Conservation (phyloP, 352 stramenopile genomes). For the Globisporangium nunn region DNA sequence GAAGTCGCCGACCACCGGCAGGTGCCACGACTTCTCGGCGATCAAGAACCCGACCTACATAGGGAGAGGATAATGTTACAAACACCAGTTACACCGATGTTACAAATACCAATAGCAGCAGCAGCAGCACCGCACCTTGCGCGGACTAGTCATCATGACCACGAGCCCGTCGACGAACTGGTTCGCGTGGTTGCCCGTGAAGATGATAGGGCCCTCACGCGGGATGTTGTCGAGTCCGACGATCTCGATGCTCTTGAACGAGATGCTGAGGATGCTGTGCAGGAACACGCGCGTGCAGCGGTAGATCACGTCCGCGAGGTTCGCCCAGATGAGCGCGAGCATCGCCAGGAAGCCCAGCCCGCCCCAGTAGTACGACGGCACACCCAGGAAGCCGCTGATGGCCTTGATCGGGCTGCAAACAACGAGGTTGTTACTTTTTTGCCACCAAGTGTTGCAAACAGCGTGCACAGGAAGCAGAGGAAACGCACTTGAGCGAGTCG, state of each 20-base stretch:
- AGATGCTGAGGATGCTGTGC: slow-evolving; percentile 96
- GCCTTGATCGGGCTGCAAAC: slow-evolving; percentile 66
- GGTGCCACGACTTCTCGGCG: slow-evolving; percentile 94
- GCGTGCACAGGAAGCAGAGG: neutral
- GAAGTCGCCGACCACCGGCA: slow-evolving; percentile 92
- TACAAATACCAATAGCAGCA: neutral
- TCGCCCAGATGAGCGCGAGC: slow-evolving; percentile 63
- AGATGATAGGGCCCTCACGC: slow-evolving; percentile 94
- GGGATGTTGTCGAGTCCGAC: slow-evolving; percentile 96
- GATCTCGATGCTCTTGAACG: slow-evolving; percentile 96
- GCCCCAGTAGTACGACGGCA: slow-evolving; percentile 69
- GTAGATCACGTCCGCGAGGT: slow-evolving; percentile 79
- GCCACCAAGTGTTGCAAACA: too few relatives aligned
- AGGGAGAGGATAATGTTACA: neutral
- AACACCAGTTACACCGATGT: neutral
- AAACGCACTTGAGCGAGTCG: slow-evolving; percentile 81
- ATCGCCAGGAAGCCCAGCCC: slow-evolving; percentile 54
- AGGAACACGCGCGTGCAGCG: slow-evolving; percentile 90
- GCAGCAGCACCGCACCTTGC: slow-evolving; percentile 52
- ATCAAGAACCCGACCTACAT: slow-evolving; percentile 92
- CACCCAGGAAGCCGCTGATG: slow-evolving; percentile 57
- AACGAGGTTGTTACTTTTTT: too few relatives aligned
- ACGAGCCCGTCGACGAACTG: slow-evolving; percentile 98
- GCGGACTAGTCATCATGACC: slow-evolving; percentile 92
- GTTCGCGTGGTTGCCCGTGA: slow-evolving; percentile 97